Evolutionary conservation across 2,329 filamentous ascomycete genomes (phyloP), one percentile per base, ranked within the genome.

Genomic region (Penicillium carneum): DNA sequence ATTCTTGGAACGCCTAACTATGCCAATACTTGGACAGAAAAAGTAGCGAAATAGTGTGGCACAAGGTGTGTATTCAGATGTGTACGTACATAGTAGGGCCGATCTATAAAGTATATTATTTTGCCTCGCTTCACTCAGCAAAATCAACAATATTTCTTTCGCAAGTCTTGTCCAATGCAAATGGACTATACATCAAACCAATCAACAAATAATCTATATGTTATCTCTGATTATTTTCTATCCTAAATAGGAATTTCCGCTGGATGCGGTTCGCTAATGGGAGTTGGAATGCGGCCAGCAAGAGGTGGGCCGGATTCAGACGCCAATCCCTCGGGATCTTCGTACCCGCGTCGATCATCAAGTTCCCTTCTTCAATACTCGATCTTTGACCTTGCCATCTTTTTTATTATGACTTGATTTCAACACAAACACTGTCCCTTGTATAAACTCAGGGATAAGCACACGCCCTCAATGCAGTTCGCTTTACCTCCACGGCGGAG

Each of bases 401-500:
- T 9, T 57, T 29, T 29, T 59, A 48, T 48, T 46, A 60, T 66
- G 66, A 58, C 47, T 38, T 64, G 49, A 66, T 31, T 18, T 20
- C 29, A 29, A 16, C 10, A 14, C 12, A 9, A 26, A 34, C 12
- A n/a, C 43, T 43, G 29, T 36, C 49, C 42, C 36, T 63, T 50
- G 55, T 61, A 63, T 61, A 64, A 62, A 63, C 63, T 54, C 43
- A 71, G 69, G 67, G 66, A 64, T 55, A 45, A 57, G 47, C 46
- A 59, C 69, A 29, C 31, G 41, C 23, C 52, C n/a, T 55, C 20
- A 95, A 95, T 97, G 92, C 93, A 97, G 78, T 93, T 94, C 83
- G 92, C 93, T 66, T 88, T 96, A 71, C 93, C 93, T 57, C 87
- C 92, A 72, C 90, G 93, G 77, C 96, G 94, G 81, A 88, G 86